phyloP scores from a whole-genome alignment of 768 basidiomycete genomes.

The Mycena galericulata region DNA sequence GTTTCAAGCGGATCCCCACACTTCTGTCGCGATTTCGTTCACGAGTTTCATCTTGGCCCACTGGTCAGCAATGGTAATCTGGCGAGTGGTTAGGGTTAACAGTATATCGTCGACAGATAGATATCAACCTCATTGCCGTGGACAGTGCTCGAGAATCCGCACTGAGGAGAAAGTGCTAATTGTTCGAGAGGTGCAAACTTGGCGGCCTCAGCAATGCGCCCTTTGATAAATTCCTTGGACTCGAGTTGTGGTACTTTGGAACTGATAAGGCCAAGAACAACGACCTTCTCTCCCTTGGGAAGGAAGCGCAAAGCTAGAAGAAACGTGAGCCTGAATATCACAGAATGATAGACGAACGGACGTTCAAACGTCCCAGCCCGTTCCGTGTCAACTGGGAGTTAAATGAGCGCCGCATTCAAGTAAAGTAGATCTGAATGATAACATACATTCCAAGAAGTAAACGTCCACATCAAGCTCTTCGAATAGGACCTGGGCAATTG shows the following conservation, averaged over 20 bases:
- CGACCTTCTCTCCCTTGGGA: constrained; percentile 40
- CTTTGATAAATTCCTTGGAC: constrained; percentile 31
- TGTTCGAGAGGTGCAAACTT: constrained; percentile 37
- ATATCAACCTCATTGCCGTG: constrained; percentile 34
- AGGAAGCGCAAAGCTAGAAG: constrained; percentile 43
- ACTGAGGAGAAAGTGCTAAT: constrained; percentile 33
- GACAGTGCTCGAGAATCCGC: constrained; percentile 35
- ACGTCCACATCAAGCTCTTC: constrained; percentile 53
- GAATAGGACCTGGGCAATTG: constrained; percentile 51
- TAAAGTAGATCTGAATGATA: background rate
- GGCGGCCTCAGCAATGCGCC: constrained; percentile 34
- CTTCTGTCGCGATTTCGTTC: constrained; percentile 29
- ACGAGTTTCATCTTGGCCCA: constrained; percentile 38
- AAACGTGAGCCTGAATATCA: background rate
- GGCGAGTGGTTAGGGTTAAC: background rate
- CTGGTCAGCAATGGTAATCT: constrained; percentile 36
- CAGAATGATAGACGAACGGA: background rate
- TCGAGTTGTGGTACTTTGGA: constrained; percentile 36
- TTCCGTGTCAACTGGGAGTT: constrained; percentile 45
- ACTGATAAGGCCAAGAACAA: constrained; percentile 34
- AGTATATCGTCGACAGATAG: no score
- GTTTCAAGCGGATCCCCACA: constrained; percentile 30
- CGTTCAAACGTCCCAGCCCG: constrained; percentile 54
- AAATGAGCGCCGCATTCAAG: background rate
- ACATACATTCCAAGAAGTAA: constrained; percentile 52